phyloP scores from a whole-genome alignment of 75 land plant genomes.

The Cunninghamia lanceolata region DNA sequence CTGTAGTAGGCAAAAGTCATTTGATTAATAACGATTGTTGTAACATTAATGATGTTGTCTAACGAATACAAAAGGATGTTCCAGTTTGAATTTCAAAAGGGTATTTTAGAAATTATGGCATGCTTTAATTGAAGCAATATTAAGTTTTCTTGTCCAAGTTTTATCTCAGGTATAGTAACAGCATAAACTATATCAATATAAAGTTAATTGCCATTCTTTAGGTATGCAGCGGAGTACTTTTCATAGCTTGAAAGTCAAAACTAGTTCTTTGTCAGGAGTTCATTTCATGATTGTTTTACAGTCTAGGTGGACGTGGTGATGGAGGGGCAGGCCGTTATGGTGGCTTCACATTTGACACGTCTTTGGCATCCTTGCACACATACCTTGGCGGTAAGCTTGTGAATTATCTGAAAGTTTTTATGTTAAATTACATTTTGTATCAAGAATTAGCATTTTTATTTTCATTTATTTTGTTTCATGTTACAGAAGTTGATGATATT shows the following conservation, averaged over 20 bases:
- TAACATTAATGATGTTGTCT: not conserved
- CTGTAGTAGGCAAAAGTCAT: not conserved
- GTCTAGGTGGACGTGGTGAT: slow-evolving; percentile 26
- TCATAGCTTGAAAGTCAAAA: not conserved
- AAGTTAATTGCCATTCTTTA: not conserved
- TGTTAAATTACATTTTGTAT: not conserved
- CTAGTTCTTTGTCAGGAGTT: not conserved
- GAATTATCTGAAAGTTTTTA: not conserved
- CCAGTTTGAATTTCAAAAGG: not conserved
- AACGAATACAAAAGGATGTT: not conserved
- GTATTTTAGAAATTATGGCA: slow-evolving; percentile 1
- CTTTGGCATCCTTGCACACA: slow-evolving; percentile 71
- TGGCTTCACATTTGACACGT: slow-evolving; percentile 68
- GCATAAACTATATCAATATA: not conserved
- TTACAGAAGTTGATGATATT: slow-evolving; percentile 86
- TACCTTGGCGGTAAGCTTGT: slow-evolving; percentile 84
- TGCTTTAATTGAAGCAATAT: not conserved
- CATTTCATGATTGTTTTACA: slow-evolving; percentile 7
- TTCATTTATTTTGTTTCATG: not conserved
- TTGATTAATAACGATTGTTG: not conserved
- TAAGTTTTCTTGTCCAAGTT: not conserved
- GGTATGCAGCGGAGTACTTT: not conserved
- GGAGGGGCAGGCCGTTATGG: slow-evolving; percentile 38
- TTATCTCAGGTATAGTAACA: not conserved
- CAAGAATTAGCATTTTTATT: not conserved